These are phyloP conservation scores for Rhizopus delemar DNA, from an alignment of 371 early-diverging fungal genomes.

Conservation along the genomic window DNA sequence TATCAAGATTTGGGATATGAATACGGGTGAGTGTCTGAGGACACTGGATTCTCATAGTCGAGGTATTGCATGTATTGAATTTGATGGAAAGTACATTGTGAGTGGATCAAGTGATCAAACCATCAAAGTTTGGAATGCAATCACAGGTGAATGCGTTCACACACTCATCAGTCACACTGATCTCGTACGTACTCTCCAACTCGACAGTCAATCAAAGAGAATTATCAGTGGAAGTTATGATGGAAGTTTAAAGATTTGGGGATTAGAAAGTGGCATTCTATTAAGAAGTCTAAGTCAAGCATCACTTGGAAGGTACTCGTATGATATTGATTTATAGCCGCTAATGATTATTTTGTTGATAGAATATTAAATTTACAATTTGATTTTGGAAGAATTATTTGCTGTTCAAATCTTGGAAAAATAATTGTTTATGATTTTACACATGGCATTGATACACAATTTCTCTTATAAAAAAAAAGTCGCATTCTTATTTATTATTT, in stretches of 20 bases:
- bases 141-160: conserved; percentile 31
- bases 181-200: conserved; percentile 76
- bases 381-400: conserved; percentile 78
- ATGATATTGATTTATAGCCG: too few relatives aligned
- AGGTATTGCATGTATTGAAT: conserved; percentile 95
- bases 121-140: conserved; percentile 93
- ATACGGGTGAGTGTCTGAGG: conserved; percentile 58
- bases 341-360: too few relatives aligned
- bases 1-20: conserved; percentile 79
- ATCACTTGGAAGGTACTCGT: conserved; percentile 56
- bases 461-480: conserved; percentile 35
- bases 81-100: conserved; percentile 86
- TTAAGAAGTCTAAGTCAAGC: conserved; percentile 55
- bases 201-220: conserved; percentile 42
- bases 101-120: conserved; percentile 96
- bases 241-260: conserved; percentile 85
- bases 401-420: conserved; percentile 78
- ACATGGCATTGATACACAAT: conserved; percentile 64
- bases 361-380: conserved; percentile 83
- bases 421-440: conserved; percentile 84
- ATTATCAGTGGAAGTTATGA: conserved; percentile 85
- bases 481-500: neutral
- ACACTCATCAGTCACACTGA: conserved; percentile 73
- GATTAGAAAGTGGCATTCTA: conserved; percentile 56
- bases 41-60: conserved; percentile 68